Evolutionary conservation across 805 yeast species (phyloP).

Genomic region (Saccharomycopsis sp.): DNA sequence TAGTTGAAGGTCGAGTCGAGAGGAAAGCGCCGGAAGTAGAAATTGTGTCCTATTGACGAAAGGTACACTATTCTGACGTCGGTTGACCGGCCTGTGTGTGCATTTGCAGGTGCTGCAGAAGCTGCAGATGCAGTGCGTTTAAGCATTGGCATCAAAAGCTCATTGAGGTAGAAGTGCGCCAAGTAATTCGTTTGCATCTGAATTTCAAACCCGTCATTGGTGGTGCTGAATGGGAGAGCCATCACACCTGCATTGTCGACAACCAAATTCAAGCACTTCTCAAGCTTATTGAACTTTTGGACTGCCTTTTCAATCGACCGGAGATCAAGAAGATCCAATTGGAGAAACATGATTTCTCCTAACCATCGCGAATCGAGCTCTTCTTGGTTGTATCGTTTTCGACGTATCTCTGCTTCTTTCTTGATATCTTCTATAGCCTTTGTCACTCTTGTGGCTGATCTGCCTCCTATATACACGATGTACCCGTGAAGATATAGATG

Average conservation of each 20-base stretch:
- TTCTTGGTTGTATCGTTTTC: constrained; percentile 14
- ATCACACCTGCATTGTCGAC: constrained; percentile 77
- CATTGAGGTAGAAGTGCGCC: constrained; percentile 66
- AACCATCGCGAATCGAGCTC: constrained; percentile 26
- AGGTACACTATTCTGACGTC: constrained; percentile 47
- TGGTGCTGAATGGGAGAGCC: constrained; percentile 61
- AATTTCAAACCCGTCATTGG: constrained; percentile 68
- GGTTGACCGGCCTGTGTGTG: not conserved
- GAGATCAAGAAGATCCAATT: constrained; percentile 46
- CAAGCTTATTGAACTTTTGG: constrained; percentile 33
- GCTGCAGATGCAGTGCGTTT: constrained; percentile 28
- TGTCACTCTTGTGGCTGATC: constrained; percentile 49
- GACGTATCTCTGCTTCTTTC: constrained; percentile 42
- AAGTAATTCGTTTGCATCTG: constrained; percentile 76
- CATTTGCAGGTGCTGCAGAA: not conserved
- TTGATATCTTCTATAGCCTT: constrained; percentile 51
- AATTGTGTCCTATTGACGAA: constrained; percentile 59
- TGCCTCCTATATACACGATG: constrained; percentile 66
- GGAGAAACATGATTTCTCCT: constrained; percentile 48
- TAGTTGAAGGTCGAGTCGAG: constrained; percentile 45
- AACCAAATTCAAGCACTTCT: constrained; percentile 48
- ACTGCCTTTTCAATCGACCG: constrained; percentile 35
- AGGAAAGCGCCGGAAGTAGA: constrained; percentile 42
- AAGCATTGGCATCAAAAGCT: constrained; percentile 48
- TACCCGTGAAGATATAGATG: constrained; percentile 78